Base-by-base conservation (phyloP, 1,139 yeast species). In the Suhomyces ambrosiae region DNA sequence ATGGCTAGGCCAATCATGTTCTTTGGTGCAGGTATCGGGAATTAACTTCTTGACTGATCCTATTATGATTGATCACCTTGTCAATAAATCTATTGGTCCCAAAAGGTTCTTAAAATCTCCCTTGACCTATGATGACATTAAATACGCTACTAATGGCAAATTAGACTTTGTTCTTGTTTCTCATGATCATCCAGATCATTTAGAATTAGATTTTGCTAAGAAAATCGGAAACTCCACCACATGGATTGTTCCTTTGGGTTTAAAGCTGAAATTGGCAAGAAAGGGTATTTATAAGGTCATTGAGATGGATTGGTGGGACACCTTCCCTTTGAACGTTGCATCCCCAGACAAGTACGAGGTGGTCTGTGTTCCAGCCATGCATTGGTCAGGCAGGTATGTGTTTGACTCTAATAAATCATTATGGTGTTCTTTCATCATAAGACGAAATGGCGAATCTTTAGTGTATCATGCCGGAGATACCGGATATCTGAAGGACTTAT, bases 301-400 rank as follows among this genome's bases (percentile, higher is more conserved):
- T 2, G 97, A 90, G 57, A 68, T 90, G 79, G 83, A 86, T 49
- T 90, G 97, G 97, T 90, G 97, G 97, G 90, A 89, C 38, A 68
- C 74, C 12, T 58, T 76, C 3, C 67, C 74, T 5, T 53, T 84
- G 32, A 64, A 63, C 12, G 56, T 64, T 33, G 49, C 53, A n/a
- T 49, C 47, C 3, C 62, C 67, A 2, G 82, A 79, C 41, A 67
- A 74, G 15, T 88, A 85, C 67, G 90, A 86, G 48, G 68, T 90
- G 22, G 89, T 87, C 1, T 87, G 97, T 60, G 77, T 94, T 0
- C 97, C 97, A 0, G 88, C 97, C 0, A 90, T 90, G 97, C 97
- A 90, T 61, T 90, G 97, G 97, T 86, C 95, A 1, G 97, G 97
- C 0, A 63, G 96, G 29, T 76, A 77, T 32, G 61, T 90, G 19